phyloP scores from a whole-genome alignment of 1,284 basidiomycete genomes.

The Polyporus tsugae region DNA sequence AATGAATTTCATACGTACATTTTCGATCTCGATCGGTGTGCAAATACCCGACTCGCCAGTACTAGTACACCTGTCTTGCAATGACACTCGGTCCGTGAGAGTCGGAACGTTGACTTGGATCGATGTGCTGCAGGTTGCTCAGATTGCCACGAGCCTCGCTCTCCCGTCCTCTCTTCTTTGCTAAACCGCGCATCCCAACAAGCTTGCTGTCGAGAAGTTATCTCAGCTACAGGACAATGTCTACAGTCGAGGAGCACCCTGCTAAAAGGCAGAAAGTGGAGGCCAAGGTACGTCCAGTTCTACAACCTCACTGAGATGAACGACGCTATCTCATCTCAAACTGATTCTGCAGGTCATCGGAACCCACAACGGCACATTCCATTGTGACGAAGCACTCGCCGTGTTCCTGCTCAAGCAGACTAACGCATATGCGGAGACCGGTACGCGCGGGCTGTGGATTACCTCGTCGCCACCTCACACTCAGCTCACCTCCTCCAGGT shows the following conservation, averaged over 20 bases:
- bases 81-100: slow-evolving; percentile 24
- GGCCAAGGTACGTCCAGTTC: slow-evolving; percentile 44
- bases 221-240: slow-evolving; percentile 38
- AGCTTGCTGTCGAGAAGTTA: neutral
- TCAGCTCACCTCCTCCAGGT: slow-evolving; percentile 50
- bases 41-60: neutral
- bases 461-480: slow-evolving; percentile 6
- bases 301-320: neutral
- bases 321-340: neutral
- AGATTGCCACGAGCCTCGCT: slow-evolving; percentile 1
- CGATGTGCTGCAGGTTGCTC: slow-evolving; percentile 17
- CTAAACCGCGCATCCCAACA: neutral
- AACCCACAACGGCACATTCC: slow-evolving; percentile 96
- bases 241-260: slow-evolving; percentile 43
- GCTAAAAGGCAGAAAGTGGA: slow-evolving; percentile 60
- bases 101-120: slow-evolving; percentile 18
- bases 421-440: slow-evolving; percentile 76
- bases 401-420: slow-evolving; percentile 92
- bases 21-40: slow-evolving; percentile 13
- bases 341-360: slow-evolving; percentile 70
- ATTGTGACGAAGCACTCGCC: slow-evolving; percentile 95
- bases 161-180: neutral
- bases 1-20: slow-evolving; percentile 17
- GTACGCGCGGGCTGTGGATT: slow-evolving; percentile 48
- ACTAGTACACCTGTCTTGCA: neutral